Conservation (phyloP, 805 yeast genomes). For the Zygotorulaspora florentina region DNA sequence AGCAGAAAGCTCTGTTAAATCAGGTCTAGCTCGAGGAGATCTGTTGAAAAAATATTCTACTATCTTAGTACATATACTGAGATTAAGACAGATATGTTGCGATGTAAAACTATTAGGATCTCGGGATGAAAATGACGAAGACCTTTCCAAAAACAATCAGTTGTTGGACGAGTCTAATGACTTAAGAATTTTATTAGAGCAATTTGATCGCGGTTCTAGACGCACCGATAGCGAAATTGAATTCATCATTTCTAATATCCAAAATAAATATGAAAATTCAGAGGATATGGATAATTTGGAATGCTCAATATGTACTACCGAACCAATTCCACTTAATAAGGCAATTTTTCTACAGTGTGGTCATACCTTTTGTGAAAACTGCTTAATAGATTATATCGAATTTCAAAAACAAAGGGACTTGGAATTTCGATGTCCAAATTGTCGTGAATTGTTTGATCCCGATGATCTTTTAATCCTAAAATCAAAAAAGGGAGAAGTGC, state of each 20-base stretch:
- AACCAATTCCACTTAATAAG: constrained; percentile 52
- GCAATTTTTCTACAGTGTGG: constrained; percentile 70
- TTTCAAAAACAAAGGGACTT: constrained; percentile 52
- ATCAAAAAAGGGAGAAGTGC: constrained; percentile 26
- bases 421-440: constrained; percentile 65
- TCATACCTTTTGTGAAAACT: constrained; percentile 71
- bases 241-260: constrained; percentile 1
- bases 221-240: constrained; percentile 1
- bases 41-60: constrained; percentile 69
- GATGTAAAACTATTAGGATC: constrained; percentile 63
- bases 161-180: constrained; percentile 9
- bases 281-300: constrained; percentile 47
- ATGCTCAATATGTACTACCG: constrained; percentile 80
- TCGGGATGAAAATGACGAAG: constrained; percentile 51
- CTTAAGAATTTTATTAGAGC: constrained; percentile 1
- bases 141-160: constrained; percentile 25
- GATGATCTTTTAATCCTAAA: constrained; percentile 39
- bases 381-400: constrained; percentile 69
- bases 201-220: neutral
- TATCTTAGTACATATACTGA: constrained; percentile 73
- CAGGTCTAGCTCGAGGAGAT: constrained; percentile 60
- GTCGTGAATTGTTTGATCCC: constrained; percentile 54
- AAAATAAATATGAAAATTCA: constrained; percentile 28
- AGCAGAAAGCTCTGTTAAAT: constrained; percentile 60
- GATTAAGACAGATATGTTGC: constrained; percentile 86